These are phyloP conservation scores for Spergularia bocconei DNA, from an alignment of 148 eudicot genomes.

Conservation along the genomic window DNA sequence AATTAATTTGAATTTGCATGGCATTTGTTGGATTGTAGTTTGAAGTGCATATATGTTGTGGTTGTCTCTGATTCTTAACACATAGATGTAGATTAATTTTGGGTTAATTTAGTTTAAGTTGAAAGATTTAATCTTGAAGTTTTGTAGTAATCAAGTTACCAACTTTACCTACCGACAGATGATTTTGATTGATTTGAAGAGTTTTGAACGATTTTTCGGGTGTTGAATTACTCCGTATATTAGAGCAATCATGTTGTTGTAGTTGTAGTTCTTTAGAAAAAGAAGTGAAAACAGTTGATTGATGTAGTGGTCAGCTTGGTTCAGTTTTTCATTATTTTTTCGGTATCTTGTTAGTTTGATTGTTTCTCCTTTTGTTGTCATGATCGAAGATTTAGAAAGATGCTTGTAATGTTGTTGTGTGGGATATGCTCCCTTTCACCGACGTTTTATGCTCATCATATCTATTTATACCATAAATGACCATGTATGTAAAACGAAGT, in stretches of 20 bases:
- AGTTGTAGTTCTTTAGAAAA: not conserved
- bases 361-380: not conserved
- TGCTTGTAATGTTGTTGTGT: not conserved
- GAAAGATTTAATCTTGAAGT: not conserved
- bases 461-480: not conserved
- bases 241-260: not conserved
- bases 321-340: not conserved
- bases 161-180: not conserved
- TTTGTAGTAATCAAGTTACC: not conserved
- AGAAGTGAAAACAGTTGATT: not conserved
- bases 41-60: not conserved
- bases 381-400: not conserved
- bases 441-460: conserved; percentile 12
- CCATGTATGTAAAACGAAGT: not conserved
- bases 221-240: not conserved
- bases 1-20: conserved; percentile 23
- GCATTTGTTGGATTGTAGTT: conserved; percentile 16
- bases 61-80: not conserved
- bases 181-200: not conserved
- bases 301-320: not conserved
- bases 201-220: not conserved
- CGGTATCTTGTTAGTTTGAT: not conserved
- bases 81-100: not conserved
- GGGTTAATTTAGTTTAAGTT: not conserved
- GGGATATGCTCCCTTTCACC: conserved; percentile 11